These are phyloP conservation scores for Paralagenidium karlingii DNA, from an alignment of 352 stramenopile species.

Conservation along the genomic window DNA sequence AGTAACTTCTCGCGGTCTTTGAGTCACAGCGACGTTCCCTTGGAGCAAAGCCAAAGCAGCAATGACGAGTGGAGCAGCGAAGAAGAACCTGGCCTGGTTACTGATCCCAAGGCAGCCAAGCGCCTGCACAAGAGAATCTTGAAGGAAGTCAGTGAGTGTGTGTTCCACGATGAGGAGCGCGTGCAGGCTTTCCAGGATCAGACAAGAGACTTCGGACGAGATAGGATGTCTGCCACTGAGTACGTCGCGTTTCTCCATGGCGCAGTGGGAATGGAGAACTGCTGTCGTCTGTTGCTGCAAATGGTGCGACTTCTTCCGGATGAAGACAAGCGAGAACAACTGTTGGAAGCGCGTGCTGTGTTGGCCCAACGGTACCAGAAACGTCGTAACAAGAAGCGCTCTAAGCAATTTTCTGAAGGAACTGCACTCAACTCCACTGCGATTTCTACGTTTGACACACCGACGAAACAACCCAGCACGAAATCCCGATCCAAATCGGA, in stretches of 20 bases:
- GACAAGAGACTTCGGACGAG: slow-evolving; percentile 61
- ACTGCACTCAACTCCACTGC: too few relatives aligned
- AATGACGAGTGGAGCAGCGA: too few relatives aligned
- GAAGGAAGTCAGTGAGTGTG: slow-evolving; percentile 41
- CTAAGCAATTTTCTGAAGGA: slow-evolving; percentile 73
- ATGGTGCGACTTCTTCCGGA: slow-evolving; percentile 62
- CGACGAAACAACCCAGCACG: too few relatives aligned
- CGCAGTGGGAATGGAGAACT: slow-evolving; percentile 47
- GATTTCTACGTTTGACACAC: too few relatives aligned
- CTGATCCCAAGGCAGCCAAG: slow-evolving; percentile 42
- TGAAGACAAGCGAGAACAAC: slow-evolving; percentile 39
- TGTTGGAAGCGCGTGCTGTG: slow-evolving; percentile 42
- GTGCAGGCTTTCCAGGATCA: slow-evolving; percentile 71
- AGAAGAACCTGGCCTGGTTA: slow-evolving; percentile 33
- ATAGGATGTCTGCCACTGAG: slow-evolving; percentile 51
- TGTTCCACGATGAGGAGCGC: slow-evolving; percentile 50
- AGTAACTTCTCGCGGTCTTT: too few relatives aligned
- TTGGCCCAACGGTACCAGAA: slow-evolving; percentile 45
- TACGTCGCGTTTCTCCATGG: slow-evolving; percentile 67
- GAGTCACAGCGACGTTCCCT: too few relatives aligned
- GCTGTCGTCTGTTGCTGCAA: slow-evolving; percentile 53
- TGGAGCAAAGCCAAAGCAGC: too few relatives aligned
- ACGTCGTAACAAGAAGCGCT: slow-evolving; percentile 53
- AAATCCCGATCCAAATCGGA: too few relatives aligned
- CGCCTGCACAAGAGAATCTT: slow-evolving; percentile 65